A percentile compares a stretch with the other conserved stretches of the same genome.
These are phyloP conservation scores for Quercus berberidifolia DNA, from an alignment of 306 rosid genomes.

Conservation along the genomic window DNA sequence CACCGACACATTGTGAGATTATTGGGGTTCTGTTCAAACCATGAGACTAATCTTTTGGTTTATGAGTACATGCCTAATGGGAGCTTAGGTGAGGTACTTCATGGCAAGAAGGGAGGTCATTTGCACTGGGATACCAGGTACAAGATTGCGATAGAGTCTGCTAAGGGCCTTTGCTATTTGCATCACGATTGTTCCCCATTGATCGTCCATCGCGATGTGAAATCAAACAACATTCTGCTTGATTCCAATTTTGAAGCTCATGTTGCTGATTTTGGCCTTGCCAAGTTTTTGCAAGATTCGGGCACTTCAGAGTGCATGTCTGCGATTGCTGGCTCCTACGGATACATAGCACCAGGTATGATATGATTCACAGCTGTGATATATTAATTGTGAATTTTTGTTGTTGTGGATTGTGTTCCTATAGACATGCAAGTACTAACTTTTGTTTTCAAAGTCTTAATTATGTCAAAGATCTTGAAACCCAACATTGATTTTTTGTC, in stretches of 20 bases:
- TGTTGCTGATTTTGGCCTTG: conserved; percentile 98
- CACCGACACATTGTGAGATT: conserved; percentile 91
- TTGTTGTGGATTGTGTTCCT: conserved; percentile 3
- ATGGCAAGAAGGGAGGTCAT: conserved; percentile 97
- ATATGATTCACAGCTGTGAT: conserved; percentile 14
- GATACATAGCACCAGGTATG: conserved; percentile 96
- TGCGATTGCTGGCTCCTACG: conserved; percentile 97
- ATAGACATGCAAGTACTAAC: conserved; percentile 5
- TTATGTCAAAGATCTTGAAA: conserved; percentile 5
- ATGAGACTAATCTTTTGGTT: conserved; percentile 90
- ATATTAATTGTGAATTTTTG: background rate
- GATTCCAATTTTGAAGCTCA: conserved; percentile 88
- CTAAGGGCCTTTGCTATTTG: conserved; percentile 94
- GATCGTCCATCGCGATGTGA: conserved; percentile 88
- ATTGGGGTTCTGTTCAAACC: conserved; percentile 92
- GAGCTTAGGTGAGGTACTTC: conserved; percentile 93
- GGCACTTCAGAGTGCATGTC: conserved; percentile 99
- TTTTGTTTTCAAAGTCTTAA: conserved; percentile 14
- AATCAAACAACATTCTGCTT: conserved; percentile 93
- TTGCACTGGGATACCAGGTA: conserved; percentile 88
- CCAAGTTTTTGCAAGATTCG: conserved; percentile 95
- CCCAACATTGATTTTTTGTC: conserved; percentile 30
- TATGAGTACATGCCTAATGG: conserved; percentile 99
- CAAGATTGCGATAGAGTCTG: conserved; percentile 89
- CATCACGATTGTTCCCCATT: conserved; percentile 97